Evolutionary conservation across 805 yeast genomes (phyloP).

Genomic region (Metschnikowia similis): DNA sequence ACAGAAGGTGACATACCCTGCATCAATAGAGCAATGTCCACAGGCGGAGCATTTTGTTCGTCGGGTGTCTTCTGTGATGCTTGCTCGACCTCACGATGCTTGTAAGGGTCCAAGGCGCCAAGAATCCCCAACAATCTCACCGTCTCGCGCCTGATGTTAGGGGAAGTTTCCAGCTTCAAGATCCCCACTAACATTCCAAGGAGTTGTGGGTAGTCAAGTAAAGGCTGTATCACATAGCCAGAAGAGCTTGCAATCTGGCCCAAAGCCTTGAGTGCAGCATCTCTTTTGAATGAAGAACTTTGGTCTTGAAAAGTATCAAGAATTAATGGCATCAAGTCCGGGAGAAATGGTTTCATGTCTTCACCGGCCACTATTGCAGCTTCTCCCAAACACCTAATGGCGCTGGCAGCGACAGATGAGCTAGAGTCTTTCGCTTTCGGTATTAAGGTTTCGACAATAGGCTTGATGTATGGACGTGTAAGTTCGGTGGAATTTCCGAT

Average conservation of each 20-base stretch:
- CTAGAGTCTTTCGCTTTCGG: conserved; percentile 70
- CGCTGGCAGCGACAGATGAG: conserved; percentile 80
- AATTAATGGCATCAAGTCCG: conserved; percentile 79
- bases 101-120: conserved; percentile 97
- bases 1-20: conserved; percentile 89
- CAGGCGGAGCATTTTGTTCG: conserved; percentile 84
- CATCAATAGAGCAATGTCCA: conserved; percentile 86
- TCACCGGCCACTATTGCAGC: conserved; percentile 85
- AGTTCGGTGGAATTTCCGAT: conserved; percentile 75
- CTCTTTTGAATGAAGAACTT: conserved; percentile 80
- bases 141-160: conserved; percentile 76
- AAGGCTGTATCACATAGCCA: conserved; percentile 92
- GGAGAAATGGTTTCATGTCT: conserved; percentile 66
- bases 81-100: conserved; percentile 86
- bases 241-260: conserved; percentile 89
- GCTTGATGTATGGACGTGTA: conserved; percentile 87
- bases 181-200: conserved; percentile 78
- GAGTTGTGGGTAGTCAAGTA: conserved; percentile 85
- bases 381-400: conserved; percentile 85
- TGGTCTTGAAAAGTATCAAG: conserved; percentile 89
- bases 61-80: conserved; percentile 50
- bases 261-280: conserved; percentile 81
- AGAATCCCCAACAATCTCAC: conserved; percentile 85
- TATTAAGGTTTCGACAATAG: conserved; percentile 79
- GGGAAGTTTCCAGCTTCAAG: conserved; percentile 73